These are phyloP conservation scores for Leccinum subrobustum DNA, from an alignment of 1,284 basidiomycete species.

Conservation along the genomic window DNA sequence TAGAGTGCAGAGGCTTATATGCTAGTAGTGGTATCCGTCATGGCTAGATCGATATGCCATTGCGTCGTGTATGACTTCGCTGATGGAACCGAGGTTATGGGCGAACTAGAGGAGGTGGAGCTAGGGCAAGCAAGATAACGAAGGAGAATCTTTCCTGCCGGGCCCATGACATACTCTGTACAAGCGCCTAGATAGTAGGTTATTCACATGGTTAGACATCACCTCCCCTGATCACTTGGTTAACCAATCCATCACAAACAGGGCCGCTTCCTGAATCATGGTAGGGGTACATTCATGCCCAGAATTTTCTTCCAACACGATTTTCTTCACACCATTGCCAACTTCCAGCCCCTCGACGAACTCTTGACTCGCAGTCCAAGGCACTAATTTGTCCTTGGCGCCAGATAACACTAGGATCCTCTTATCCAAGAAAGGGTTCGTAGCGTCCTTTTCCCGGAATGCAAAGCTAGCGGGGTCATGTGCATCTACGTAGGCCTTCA, in stretches of 20 bases:
- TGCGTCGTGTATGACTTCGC: slow-evolving; percentile 72
- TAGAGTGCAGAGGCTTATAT: slow-evolving; percentile 79
- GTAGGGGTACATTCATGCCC: slow-evolving; percentile 52
- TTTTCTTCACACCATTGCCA: slow-evolving; percentile 48
- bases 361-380: slow-evolving; percentile 52
- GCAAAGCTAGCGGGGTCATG: slow-evolving; percentile 45
- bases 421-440: slow-evolving; percentile 67
- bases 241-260: slow-evolving; percentile 43
- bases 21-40: slow-evolving; percentile 80
- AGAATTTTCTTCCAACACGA: slow-evolving; percentile 46
- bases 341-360: slow-evolving; percentile 58
- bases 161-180: background rate
- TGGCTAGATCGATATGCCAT: slow-evolving; percentile 69
- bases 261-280: slow-evolving; percentile 50
- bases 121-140: background rate
- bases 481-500: slow-evolving; percentile 46
- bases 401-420: slow-evolving; percentile 70
- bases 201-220: background rate
- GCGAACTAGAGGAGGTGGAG: background rate
- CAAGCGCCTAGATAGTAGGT: background rate
- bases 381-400: slow-evolving; percentile 57
- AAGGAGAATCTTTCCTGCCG: background rate
- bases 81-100: slow-evolving; percentile 57
- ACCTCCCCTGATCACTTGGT: slow-evolving; percentile 10
- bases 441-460: slow-evolving; percentile 35